Evolutionary conservation across 805 yeast genomes (phyloP).

Genomic region (Kregervanrija pseudodelftensis): DNA sequence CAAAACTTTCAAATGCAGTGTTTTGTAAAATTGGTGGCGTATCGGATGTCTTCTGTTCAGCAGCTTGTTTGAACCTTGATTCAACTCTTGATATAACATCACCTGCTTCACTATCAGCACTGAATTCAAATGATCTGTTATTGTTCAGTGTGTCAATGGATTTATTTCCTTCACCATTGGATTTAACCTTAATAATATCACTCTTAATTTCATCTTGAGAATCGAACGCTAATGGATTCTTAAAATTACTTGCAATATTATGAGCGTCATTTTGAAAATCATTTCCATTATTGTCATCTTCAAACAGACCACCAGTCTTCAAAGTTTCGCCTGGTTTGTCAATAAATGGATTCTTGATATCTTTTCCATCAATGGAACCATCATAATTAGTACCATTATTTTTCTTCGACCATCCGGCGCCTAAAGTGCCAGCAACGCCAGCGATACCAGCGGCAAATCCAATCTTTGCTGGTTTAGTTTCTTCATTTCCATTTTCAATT

Average conservation of each 20-base stretch:
- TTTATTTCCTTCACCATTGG: neutral
- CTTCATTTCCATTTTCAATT: too few species aligned
- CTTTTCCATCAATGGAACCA: neutral
- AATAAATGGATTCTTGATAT: slow-evolving; percentile 2
- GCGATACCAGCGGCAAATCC: too few species aligned
- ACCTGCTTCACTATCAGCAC: neutral
- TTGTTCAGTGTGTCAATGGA: neutral
- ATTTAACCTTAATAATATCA: neutral
- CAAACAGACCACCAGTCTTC: neutral
- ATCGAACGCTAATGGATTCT: slow-evolving; percentile 3
- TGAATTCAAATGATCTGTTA: neutral
- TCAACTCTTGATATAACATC: neutral
- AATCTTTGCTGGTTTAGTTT: too few species aligned
- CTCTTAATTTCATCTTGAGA: neutral
- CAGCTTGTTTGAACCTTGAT: neutral
- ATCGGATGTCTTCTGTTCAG: neutral
- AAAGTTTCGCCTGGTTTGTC: neutral
- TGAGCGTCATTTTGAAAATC: too few species aligned
- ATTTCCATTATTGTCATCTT: too few species aligned
- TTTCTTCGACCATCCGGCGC: too few species aligned
- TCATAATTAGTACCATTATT: neutral
- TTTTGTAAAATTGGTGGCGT: neutral
- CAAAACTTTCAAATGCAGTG: too few species aligned
- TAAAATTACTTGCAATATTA: neutral
- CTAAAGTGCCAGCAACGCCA: too few species aligned